phyloP scores from a whole-genome alignment of 306 rosid genomes.

The Cicer yamashitae region DNA sequence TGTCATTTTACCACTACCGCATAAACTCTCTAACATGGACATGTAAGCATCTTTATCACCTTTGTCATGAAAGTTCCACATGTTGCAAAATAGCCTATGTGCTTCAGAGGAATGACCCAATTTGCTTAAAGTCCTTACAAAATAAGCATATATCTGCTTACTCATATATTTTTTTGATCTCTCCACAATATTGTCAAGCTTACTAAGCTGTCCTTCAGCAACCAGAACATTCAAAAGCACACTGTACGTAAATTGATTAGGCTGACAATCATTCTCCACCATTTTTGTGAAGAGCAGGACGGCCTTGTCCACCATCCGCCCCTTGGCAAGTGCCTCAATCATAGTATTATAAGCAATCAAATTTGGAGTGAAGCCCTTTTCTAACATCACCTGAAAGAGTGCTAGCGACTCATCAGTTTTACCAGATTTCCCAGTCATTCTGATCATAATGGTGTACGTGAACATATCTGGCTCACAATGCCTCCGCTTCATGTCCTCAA shows the following conservation, averaged over 20 bases:
- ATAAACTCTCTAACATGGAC: slow-evolving; percentile 89
- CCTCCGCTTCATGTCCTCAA: slow-evolving; percentile 85
- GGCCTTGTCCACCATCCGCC: slow-evolving; percentile 76
- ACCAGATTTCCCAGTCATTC: slow-evolving; percentile 78
- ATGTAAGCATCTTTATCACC: slow-evolving; percentile 80
- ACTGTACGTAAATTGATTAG: slow-evolving; percentile 84
- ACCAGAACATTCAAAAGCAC: slow-evolving; percentile 71
- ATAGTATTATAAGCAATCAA: slow-evolving; percentile 78
- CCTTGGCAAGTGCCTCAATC: slow-evolving; percentile 83
- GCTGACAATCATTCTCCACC: slow-evolving; percentile 76
- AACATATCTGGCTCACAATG: slow-evolving; percentile 83
- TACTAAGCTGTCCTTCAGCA: slow-evolving; percentile 78
- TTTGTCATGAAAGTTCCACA: slow-evolving; percentile 82
- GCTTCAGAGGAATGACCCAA: slow-evolving; percentile 88
- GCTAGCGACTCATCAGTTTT: slow-evolving; percentile 62
- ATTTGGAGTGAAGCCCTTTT: slow-evolving; percentile 68
- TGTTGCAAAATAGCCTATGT: slow-evolving; percentile 85
- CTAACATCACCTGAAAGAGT: slow-evolving; percentile 70
- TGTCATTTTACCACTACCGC: slow-evolving; percentile 69
- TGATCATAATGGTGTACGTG: slow-evolving; percentile 88
- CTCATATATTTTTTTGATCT: slow-evolving; percentile 67
- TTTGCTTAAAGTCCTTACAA: slow-evolving; percentile 76
- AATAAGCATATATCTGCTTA: slow-evolving; percentile 71
- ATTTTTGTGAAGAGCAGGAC: slow-evolving; percentile 72
- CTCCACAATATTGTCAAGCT: slow-evolving; percentile 68